Percentiles rank a stretch among this genome's conserved stretches.
Conservation (phyloP, 208 protist genomes). For the Trypanosoma boissoni region DNA sequence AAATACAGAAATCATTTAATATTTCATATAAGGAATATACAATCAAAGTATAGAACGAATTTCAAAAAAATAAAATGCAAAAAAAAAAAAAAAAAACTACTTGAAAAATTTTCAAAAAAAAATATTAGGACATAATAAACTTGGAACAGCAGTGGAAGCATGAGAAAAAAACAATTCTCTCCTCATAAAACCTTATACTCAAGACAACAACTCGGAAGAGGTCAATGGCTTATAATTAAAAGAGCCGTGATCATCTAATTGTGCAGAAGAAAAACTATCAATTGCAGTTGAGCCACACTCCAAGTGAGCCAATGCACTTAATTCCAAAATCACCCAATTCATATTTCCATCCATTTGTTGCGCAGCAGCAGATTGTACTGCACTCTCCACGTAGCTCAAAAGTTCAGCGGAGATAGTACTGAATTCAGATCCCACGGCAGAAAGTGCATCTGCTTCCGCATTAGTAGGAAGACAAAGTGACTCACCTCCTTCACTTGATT, state of each 20-base stretch:
- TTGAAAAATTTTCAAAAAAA: background rate
- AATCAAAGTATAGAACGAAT: no score
- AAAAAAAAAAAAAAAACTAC: background rate
- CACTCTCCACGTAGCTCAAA: background rate
- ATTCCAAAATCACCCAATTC: conserved; percentile 1
- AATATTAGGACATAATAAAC: background rate
- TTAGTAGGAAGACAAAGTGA: background rate
- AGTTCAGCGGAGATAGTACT: background rate
- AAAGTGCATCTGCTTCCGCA: background rate
- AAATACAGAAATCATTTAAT: no score
- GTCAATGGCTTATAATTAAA: no score
- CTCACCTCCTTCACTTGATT: background rate
- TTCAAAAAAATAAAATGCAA: conserved; percentile 10
- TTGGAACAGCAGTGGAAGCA: background rate
- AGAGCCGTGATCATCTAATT: no score
- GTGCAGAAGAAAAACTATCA: background rate
- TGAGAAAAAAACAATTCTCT: background rate
- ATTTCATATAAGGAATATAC: no score
- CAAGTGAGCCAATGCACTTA: conserved; percentile 10
- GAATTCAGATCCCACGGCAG: background rate
- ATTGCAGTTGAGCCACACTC: background rate
- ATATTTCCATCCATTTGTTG: conserved; percentile 8
- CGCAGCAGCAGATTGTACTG: background rate
- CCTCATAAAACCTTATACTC: no score
- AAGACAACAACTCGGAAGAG: no score